A percentile compares a stretch with the other conserved stretches of the same genome.
Evolutionary conservation across 2,329 filamentous ascomycete species (phyloP).

Genomic region (Monosporascus sp.): DNA sequence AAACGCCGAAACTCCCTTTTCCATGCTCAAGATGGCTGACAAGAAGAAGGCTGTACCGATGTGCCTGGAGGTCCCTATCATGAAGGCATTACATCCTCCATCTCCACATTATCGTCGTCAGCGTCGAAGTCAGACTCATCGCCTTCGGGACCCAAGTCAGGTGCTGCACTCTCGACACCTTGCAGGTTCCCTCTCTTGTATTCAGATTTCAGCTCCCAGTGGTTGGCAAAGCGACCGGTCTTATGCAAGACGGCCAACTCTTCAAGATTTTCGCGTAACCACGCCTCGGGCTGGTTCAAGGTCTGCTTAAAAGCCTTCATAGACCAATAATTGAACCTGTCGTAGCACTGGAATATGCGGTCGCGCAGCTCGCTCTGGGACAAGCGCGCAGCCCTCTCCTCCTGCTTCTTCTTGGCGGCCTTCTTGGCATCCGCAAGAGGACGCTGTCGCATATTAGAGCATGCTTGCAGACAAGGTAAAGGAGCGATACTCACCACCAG

Average conservation of each 20-base stretch:
- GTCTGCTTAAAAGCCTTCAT: slow-evolving; percentile 76
- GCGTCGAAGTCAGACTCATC: slow-evolving; percentile 59
- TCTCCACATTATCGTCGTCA: slow-evolving; percentile 62
- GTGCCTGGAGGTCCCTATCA: slow-evolving; percentile 1
- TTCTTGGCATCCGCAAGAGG: slow-evolving; percentile 46
- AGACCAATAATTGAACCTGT: slow-evolving; percentile 86
- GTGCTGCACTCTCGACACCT: slow-evolving; percentile 47
- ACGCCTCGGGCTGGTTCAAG: slow-evolving; percentile 87
- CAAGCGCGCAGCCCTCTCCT: slow-evolving; percentile 67
- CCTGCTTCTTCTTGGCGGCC: slow-evolving; percentile 63
- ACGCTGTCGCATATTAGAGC: slow-evolving; percentile 17
- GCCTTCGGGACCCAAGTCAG: slow-evolving; percentile 38
- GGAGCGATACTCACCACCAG: slow-evolving; percentile 51
- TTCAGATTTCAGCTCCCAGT: slow-evolving; percentile 75
- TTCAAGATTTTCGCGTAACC: slow-evolving; percentile 78
- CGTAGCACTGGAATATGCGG: slow-evolving; percentile 77
- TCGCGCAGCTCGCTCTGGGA: slow-evolving; percentile 84
- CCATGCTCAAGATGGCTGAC: slow-evolving; percentile 3
- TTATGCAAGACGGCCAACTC: slow-evolving; percentile 79
- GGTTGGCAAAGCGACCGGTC: slow-evolving; percentile 77
- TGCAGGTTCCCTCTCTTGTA: slow-evolving; percentile 53
- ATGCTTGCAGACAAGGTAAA: neutral
- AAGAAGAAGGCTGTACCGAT: neutral
- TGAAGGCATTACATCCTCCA: slow-evolving; percentile 65
- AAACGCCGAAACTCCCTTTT: slow-evolving; percentile 15